Base-by-base conservation (phyloP, 2,329 filamentous ascomycete species). In the Albifimbria verrucaria region DNA sequence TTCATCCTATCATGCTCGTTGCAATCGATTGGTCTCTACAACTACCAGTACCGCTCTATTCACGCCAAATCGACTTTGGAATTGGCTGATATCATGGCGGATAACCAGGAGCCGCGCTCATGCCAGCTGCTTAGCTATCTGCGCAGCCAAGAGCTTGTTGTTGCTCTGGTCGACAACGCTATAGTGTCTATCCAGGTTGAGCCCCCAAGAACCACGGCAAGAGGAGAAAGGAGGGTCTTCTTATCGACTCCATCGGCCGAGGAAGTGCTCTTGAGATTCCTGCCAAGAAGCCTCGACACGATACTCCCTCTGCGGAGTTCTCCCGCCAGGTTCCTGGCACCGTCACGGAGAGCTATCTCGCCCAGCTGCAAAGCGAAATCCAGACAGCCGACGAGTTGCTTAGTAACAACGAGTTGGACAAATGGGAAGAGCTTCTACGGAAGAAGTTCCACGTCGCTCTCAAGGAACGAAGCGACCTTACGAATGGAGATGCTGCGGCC, bases 191-290 rank as follows among this genome's bases (percentile, higher is more conserved):
- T 92, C 49, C 88, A 91, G 62, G 72, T 88, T n/a, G 83, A 87
- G 62, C 79, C 80, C 83, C 83, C 1, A 78, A 78, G 61, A 73
- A 71, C 45, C 75, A 80, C n/a, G 75, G 76, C 54, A 80, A 76
- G 57, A 80, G 82, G 68, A 75, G 80, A 36, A 79, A 79, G 39
- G 79, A 83, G 49, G 86, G 87, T 9, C 74, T 89, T 7, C 72
- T 92, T 23, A 87, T 89, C 28, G 88, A 92, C 64, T 88, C 88
- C 0, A 82, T 92, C 51, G 87, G 88, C 2, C 86, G 86, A 55
- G 88, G 87, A 3, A 72, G 75, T 1, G 68, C 70, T 11, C 62
- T 72, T 4, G 72, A 74, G 57, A 59, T 72, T 39, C 58, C 67
- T 18, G 50, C 64, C 6, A 72, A 74, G 56, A 70, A 64, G 46